Conservation (phyloP, 2,329 filamentous ascomycete species). For the Chaetomium olivaceum region DNA sequence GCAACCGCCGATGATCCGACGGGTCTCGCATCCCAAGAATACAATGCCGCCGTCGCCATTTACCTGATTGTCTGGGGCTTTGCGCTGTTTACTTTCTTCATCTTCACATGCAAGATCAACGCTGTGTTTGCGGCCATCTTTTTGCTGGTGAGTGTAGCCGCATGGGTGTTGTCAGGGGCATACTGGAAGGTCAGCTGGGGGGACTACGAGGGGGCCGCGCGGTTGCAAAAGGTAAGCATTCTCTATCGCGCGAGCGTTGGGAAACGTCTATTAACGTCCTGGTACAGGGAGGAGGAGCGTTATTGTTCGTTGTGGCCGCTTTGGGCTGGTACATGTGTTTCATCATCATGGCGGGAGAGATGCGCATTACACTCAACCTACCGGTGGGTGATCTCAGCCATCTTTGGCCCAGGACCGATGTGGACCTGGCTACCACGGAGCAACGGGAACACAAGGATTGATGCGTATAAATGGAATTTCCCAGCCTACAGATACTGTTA, state of each 20-base stretch:
- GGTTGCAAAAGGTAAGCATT: constrained; percentile 46
- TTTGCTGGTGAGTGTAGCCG: constrained; percentile 46
- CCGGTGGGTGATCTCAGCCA: constrained; percentile 54
- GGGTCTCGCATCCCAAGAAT: constrained; percentile 45
- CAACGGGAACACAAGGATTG: constrained; percentile 24
- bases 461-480: neutral
- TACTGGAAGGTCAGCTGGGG: constrained; percentile 51
- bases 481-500: no score
- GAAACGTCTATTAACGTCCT: neutral
- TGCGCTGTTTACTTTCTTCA: constrained; percentile 51
- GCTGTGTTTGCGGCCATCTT: constrained; percentile 52
- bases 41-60: constrained; percentile 50
- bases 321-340: constrained; percentile 56
- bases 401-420: constrained; percentile 47
- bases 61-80: constrained; percentile 57
- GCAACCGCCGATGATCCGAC: constrained; percentile 46
- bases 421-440: constrained; percentile 27
- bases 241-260: neutral
- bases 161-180: constrained; percentile 49
- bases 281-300: constrained; percentile 39
- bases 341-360: constrained; percentile 55
- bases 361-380: constrained; percentile 50
- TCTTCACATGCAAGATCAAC: constrained; percentile 54
- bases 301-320: constrained; percentile 48
- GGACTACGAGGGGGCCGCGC: constrained; percentile 44